Evolutionary conservation across 2,329 filamentous ascomycete species (phyloP).

Genomic region (Pseudogymnoascus sp.): DNA sequence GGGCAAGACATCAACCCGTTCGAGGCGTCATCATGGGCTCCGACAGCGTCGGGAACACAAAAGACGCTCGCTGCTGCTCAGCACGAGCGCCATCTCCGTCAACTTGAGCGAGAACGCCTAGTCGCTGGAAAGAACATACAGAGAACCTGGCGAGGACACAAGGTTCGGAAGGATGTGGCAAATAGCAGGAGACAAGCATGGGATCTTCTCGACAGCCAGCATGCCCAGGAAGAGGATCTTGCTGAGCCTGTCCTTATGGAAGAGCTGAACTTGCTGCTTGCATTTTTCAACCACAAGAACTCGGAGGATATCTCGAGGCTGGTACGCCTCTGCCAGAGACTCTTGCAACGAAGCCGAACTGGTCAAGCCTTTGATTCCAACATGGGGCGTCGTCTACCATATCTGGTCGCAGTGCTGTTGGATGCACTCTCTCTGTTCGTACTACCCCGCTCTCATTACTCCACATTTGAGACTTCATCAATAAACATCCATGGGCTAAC

Average conservation of each 20-base stretch:
- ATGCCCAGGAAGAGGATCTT: conserved; percentile 26
- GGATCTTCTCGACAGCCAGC: conserved; percentile 47
- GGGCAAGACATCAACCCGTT: conserved; percentile 78
- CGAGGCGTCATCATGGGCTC: conserved; percentile 51
- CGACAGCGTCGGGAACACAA: conserved; percentile 55
- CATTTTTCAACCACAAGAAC: conserved; percentile 39
- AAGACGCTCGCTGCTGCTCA: conserved; percentile 78
- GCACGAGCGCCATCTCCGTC: conserved; percentile 71
- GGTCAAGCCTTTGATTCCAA: background rate
- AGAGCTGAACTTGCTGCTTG: conserved; percentile 41
- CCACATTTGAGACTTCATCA: background rate
- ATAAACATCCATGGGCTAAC: background rate
- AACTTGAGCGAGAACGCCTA: conserved; percentile 69
- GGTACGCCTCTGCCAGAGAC: conserved; percentile 37
- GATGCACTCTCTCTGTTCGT: conserved; percentile 2
- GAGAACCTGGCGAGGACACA: conserved; percentile 72
- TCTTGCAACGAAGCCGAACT: conserved; percentile 22
- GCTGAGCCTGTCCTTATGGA: conserved; percentile 30
- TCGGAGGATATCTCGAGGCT: conserved; percentile 43
- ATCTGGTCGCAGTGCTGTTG: background rate
- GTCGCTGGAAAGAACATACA: conserved; percentile 70
- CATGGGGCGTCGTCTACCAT: background rate
- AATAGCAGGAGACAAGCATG: conserved; percentile 51
- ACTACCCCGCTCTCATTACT: background rate
- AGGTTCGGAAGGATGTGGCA: conserved; percentile 49